A percentile compares a stretch with the other conserved stretches of the same genome.
These are phyloP conservation scores for Pyrenochaeta sp. DNA, from an alignment of 2,329 filamentous ascomycete species.

Conservation along the genomic window DNA sequence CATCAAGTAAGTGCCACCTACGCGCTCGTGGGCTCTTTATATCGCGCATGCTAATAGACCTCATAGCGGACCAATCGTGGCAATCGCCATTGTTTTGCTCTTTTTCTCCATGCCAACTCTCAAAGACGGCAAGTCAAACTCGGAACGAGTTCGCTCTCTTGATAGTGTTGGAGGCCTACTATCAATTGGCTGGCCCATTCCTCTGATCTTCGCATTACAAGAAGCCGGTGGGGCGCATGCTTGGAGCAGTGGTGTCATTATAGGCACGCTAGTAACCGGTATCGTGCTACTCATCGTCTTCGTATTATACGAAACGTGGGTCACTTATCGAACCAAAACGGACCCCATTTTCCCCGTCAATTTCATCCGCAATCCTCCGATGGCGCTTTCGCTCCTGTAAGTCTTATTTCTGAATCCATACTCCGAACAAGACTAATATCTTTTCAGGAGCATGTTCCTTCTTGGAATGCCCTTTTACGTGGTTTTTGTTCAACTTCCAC, in stretches of 20 bases:
- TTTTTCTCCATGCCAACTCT: conserved; percentile 36
- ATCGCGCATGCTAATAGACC: conserved; percentile 1
- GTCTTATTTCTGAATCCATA: not conserved
- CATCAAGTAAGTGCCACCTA: conserved; percentile 51
- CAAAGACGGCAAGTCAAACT: conserved; percentile 32
- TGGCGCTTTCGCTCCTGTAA: conserved; percentile 33
- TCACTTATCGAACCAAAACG: conserved; percentile 31
- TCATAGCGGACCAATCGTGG: conserved; percentile 34
- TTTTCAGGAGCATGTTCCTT: conserved; percentile 31
- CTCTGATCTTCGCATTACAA: conserved; percentile 42
- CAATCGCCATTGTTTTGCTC: conserved; percentile 27
- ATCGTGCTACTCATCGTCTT: conserved; percentile 32
- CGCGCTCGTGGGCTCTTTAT: not conserved
- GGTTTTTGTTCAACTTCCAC: conserved; percentile 39
- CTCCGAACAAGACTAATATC: not conserved
- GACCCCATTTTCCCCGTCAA: conserved; percentile 38
- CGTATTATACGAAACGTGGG: conserved; percentile 36
- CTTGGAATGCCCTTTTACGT: conserved; percentile 39
- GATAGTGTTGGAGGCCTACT: conserved; percentile 38
- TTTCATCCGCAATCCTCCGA: conserved; percentile 33
- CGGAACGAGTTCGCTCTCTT: conserved; percentile 35
- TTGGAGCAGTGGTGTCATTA: conserved; percentile 38
- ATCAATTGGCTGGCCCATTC: conserved; percentile 40
- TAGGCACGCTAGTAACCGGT: conserved; percentile 38
- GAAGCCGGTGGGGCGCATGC: conserved; percentile 33